phyloP scores from a whole-genome alignment of 208 protist species.

The Acanthamoeba lenticulata region DNA sequence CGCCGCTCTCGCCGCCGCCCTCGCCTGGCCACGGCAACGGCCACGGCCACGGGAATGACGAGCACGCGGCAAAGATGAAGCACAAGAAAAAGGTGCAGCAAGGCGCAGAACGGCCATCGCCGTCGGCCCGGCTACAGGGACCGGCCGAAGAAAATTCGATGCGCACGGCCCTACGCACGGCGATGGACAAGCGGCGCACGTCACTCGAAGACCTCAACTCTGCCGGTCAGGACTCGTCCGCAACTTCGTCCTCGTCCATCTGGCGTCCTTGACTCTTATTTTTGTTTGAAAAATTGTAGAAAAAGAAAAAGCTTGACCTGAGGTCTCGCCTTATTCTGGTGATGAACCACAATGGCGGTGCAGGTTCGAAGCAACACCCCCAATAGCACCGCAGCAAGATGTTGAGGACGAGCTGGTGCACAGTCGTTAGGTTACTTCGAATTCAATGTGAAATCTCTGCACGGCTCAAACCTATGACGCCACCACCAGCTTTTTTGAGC shows the following conservation, averaged over 20 bases:
- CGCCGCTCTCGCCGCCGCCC: background rate
- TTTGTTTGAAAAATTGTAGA: no score
- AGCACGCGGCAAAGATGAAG: background rate
- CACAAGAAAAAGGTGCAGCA: background rate
- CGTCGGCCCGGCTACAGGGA: no score
- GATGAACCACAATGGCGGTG: no score
- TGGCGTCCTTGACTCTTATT: background rate
- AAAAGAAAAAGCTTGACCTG: no score
- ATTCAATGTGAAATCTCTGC: no score
- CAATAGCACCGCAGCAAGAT: no score
- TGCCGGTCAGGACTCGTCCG: background rate
- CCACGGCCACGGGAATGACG: background rate
- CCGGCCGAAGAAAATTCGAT: background rate
- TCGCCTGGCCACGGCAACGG: background rate
- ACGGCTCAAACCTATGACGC: no score
- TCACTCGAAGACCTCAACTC: background rate
- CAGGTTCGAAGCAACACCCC: no score
- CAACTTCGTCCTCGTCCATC: background rate
- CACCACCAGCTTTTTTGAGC: no score
- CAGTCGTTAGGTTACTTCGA: no score
- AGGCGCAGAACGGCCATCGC: background rate
- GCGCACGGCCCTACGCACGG: background rate
- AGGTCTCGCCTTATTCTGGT: no score
- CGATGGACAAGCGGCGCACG: conserved; percentile 15
- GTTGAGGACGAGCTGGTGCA: no score